These are phyloP conservation scores for Penicillium palitans DNA, from an alignment of 2,329 filamentous ascomycete genomes.

Conservation along the genomic window DNA sequence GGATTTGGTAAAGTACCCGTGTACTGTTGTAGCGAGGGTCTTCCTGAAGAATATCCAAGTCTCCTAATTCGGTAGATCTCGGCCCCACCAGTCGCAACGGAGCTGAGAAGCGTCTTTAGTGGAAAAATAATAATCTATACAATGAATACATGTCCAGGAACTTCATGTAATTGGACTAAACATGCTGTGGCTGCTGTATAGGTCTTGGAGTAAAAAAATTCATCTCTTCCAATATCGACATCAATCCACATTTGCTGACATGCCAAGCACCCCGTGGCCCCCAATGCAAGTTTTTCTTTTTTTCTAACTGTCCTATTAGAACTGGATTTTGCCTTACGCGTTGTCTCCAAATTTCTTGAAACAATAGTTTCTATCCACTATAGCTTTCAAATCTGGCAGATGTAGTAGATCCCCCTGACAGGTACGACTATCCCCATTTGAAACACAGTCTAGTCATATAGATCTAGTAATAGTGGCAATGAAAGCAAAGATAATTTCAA, in stretches of 20 bases:
- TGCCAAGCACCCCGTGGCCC: neutral
- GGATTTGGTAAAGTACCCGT: neutral
- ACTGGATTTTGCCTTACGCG: neutral
- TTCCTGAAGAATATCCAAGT: neutral
- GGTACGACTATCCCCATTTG: neutral
- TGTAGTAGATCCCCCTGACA: conserved; percentile 5
- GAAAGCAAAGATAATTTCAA: neutral
- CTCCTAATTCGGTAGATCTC: neutral
- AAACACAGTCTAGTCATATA: neutral
- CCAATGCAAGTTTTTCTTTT: neutral
- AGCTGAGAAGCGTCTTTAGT: neutral
- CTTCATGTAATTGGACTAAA: neutral
- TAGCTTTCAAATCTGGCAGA: neutral
- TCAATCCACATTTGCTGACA: neutral
- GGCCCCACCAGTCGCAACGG: neutral
- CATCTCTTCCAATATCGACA: neutral
- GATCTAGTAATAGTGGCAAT: neutral
- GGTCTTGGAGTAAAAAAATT: neutral
- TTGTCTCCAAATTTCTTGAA: neutral
- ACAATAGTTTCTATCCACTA: neutral
- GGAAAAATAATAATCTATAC: neutral
- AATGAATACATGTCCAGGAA: neutral
- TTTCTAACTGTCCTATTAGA: neutral
- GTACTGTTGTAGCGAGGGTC: neutral
- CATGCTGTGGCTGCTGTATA: neutral